Conservation (phyloP, 1,284 basidiomycete species). For the Apiotrichum mycotoxinovorans region DNA sequence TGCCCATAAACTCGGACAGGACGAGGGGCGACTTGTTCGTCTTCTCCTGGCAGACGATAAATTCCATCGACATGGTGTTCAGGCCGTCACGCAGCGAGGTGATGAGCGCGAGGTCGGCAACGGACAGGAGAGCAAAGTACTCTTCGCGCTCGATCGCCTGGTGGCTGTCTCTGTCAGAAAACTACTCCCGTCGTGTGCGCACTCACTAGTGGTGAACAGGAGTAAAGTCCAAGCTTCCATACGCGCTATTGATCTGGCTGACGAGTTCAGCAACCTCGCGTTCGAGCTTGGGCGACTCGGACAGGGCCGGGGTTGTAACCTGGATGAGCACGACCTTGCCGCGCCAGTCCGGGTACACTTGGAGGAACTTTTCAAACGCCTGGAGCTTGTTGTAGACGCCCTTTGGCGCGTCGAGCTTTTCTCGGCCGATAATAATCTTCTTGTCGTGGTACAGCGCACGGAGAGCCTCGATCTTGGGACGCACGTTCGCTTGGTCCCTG, state of each 20-base stretch:
- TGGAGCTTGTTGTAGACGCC: conserved; percentile 96
- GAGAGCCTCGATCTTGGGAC: conserved; percentile 83
- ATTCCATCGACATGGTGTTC: conserved; percentile 99
- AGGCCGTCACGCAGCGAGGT: conserved; percentile 95
- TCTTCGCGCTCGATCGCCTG: conserved; percentile 97
- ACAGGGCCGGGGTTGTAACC: conserved; percentile 91
- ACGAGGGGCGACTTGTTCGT: conserved; percentile 78
- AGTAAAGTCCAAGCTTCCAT: conserved; percentile 91
- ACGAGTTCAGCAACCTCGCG: conserved; percentile 91
- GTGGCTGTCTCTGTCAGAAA: conserved; percentile 61
- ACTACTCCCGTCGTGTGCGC: background rate
- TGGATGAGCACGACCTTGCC: conserved; percentile 70
- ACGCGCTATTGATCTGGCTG: conserved; percentile 94
- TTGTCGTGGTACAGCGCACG: conserved; percentile 86
- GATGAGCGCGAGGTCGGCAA: conserved; percentile 92
- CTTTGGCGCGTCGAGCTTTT: conserved; percentile 98
- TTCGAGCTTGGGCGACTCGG: conserved; percentile 91
- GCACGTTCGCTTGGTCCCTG: conserved; percentile 71
- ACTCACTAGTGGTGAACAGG: conserved; percentile 95
- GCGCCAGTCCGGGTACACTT: conserved; percentile 93
- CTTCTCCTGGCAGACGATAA: conserved; percentile 84
- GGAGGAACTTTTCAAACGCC: conserved; percentile 90
- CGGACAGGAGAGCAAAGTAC: conserved; percentile 93
- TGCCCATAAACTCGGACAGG: conserved; percentile 96
- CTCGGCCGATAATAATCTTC: conserved; percentile 98